These are phyloP conservation scores for Erodium trifolium DNA, from an alignment of 441 rosid species.

Conservation along the genomic window DNA sequence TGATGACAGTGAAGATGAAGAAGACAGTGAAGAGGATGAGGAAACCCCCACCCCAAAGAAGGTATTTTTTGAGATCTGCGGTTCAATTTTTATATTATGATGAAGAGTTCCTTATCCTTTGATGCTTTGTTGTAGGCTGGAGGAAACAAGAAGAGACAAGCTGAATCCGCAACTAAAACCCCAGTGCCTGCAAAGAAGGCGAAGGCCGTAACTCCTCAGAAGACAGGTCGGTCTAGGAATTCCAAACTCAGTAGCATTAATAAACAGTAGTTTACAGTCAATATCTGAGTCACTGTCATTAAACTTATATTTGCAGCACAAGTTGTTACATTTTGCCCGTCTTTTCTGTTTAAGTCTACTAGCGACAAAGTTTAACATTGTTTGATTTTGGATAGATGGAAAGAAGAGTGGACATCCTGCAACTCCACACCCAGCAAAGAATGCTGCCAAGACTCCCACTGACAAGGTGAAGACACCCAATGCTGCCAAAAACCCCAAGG, in stretches of 20 bases:
- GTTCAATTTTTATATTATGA: neutral
- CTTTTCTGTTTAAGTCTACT: too few species aligned
- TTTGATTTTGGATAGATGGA: slow-evolving; percentile 24
- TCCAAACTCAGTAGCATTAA: too few species aligned
- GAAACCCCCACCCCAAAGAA: slow-evolving; percentile 32
- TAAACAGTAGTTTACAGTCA: too few species aligned
- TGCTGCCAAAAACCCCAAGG: slow-evolving; percentile 28
- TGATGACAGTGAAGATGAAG: too few species aligned
- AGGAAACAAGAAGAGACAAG: slow-evolving; percentile 52
- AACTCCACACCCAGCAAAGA: slow-evolving; percentile 77
- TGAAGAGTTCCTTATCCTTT: neutral
- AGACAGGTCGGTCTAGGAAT: slow-evolving; percentile 40
- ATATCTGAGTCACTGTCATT: too few species aligned
- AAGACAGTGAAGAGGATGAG: neutral
- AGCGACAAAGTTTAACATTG: too few species aligned
- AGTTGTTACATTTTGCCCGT: neutral
- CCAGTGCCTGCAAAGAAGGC: slow-evolving; percentile 54
- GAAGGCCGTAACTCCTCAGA: slow-evolving; percentile 47
- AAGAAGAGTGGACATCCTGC: slow-evolving; percentile 68
- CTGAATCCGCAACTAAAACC: slow-evolving; percentile 50
- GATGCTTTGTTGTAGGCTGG: slow-evolving; percentile 32
- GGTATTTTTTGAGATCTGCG: slow-evolving; percentile 13
- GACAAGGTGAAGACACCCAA: too few species aligned
- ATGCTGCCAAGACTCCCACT: slow-evolving; percentile 29
- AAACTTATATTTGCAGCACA: neutral